phyloP scores from a whole-genome alignment of 441 rosid species.

The Cnidoscolus chayamansa region DNA sequence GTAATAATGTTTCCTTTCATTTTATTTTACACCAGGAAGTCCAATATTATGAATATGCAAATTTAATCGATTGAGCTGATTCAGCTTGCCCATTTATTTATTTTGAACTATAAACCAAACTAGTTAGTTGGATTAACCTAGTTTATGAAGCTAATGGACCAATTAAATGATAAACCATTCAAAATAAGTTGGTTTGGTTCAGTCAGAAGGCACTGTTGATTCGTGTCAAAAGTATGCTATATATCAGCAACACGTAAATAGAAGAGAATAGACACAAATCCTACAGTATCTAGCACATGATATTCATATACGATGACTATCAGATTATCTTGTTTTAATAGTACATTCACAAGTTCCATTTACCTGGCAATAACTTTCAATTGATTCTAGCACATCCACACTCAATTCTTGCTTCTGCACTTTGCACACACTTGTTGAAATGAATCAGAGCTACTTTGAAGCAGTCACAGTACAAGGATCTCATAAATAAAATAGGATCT shows the following conservation, averaged over 20 bases:
- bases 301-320: background rate
- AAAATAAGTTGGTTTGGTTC: background rate
- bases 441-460: background rate
- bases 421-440: background rate
- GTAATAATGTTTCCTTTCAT: too few species aligned
- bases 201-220: background rate
- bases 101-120: too few species aligned
- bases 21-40: too few species aligned
- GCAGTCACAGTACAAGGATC: constrained; percentile 1
- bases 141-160: too few species aligned
- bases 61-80: too few species aligned
- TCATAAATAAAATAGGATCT: background rate
- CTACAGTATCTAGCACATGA: background rate
- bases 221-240: background rate
- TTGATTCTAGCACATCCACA: background rate
- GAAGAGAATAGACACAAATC: background rate
- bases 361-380: background rate
- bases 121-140: too few species aligned
- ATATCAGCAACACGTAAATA: background rate
- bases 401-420: background rate
- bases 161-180: too few species aligned
- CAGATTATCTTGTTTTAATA: background rate
- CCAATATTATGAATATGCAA: too few species aligned
- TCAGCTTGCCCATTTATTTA: too few species aligned
- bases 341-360: background rate